phyloP scores from a whole-genome alignment of 352 stramenopile genomes.

The Phytophthora pisi region DNA sequence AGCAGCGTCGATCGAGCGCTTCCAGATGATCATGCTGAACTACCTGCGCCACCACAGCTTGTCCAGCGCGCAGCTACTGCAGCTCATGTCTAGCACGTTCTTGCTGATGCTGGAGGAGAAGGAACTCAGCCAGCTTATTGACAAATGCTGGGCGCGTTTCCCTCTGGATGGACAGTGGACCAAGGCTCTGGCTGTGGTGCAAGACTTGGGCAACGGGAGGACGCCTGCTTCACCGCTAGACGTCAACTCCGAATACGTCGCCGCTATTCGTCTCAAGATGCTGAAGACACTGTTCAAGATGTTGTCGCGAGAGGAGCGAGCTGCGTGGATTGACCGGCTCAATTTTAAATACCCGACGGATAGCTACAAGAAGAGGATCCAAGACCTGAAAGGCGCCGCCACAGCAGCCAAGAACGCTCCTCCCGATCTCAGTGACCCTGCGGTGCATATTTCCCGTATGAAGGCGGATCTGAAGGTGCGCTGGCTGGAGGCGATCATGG shows the following conservation, averaged over 20 bases:
- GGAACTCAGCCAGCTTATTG: conserved; percentile 45
- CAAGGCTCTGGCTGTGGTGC: conserved; percentile 49
- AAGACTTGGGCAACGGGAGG: conserved; percentile 42
- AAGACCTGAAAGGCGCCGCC: conserved; percentile 23
- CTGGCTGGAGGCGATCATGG: conserved; percentile 63
- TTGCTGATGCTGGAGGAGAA: conserved; percentile 55
- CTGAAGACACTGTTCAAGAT: conserved; percentile 65
- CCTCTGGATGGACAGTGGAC: conserved; percentile 44
- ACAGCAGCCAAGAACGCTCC: conserved; percentile 16
- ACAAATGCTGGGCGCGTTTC: conserved; percentile 47
- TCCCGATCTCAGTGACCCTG: conserved; percentile 39
- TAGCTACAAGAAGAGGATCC: conserved; percentile 41
- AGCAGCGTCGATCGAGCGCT: conserved; percentile 47
- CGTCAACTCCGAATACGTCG: conserved; percentile 31
- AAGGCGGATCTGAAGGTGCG: conserved; percentile 61
- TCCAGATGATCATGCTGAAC: conserved; percentile 69
- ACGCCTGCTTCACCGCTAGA: conserved; percentile 10
- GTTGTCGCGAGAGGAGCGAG: conserved; percentile 55
- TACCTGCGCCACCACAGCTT: conserved; percentile 59
- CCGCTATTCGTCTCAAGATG: conserved; percentile 45
- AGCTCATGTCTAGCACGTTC: conserved; percentile 49
- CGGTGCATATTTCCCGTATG: conserved; percentile 41
- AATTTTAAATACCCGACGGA: conserved; percentile 53
- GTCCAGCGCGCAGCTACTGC: conserved; percentile 50
- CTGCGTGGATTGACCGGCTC: conserved; percentile 57